A percentile compares a stretch with the other conserved stretches of the same genome.
These are phyloP conservation scores for Xylariaceae sp. DNA, from an alignment of 2,329 filamentous ascomycete species.

Conservation along the genomic window DNA sequence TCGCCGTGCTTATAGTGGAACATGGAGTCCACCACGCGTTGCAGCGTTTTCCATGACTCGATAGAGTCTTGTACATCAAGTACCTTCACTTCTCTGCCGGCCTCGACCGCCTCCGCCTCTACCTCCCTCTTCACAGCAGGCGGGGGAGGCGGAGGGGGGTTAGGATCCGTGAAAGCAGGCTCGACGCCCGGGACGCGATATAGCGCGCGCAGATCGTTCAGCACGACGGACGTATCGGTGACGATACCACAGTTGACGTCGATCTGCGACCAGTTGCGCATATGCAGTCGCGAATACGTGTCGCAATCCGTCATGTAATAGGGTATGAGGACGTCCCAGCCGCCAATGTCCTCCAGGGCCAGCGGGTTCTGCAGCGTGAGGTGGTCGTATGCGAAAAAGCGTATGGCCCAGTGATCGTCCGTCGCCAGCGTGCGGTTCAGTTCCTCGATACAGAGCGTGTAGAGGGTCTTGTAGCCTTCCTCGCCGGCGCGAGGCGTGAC, in stretches of 20 bases:
- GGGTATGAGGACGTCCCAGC: constrained; percentile 55
- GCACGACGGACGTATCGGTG: constrained; percentile 42
- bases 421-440: constrained; percentile 32
- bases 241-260: constrained; percentile 41
- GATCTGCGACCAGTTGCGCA: constrained; percentile 42
- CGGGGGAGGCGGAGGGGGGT: constrained; percentile 32
- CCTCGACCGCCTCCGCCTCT: neutral
- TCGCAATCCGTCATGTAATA: constrained; percentile 58
- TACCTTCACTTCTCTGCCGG: constrained; percentile 6
- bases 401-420: constrained; percentile 45
- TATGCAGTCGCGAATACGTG: constrained; percentile 46
- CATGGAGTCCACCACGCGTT: constrained; percentile 36
- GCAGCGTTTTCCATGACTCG: constrained; percentile 31
- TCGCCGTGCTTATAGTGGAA: constrained; percentile 41
- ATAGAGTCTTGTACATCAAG: constrained; percentile 26
- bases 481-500: constrained; percentile 33
- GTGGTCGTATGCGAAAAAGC: constrained; percentile 58
- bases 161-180: constrained; percentile 38
- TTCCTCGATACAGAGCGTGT: constrained; percentile 38
- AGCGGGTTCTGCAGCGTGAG: constrained; percentile 53
- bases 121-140: constrained; percentile 12
- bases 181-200: constrained; percentile 41
- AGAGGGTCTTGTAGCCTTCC: constrained; percentile 40
- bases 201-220: constrained; percentile 44
- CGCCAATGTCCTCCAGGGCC: constrained; percentile 48